These are phyloP conservation scores for Quercus rubra DNA, from an alignment of 306 rosid genomes.

Conservation along the genomic window DNA sequence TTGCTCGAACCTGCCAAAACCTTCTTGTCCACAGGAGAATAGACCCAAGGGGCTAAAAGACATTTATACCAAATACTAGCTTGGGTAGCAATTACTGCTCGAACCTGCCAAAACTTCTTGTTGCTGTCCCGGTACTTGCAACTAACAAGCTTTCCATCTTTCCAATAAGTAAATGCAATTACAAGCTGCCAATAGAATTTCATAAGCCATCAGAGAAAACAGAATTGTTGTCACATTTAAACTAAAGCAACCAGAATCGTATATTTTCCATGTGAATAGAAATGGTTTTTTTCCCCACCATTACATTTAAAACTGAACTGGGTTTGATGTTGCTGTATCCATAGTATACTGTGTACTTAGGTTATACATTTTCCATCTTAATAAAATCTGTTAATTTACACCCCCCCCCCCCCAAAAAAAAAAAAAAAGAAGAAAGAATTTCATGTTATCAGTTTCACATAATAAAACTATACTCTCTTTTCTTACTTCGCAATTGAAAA, in stretches of 20 bases:
- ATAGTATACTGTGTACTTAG: no score
- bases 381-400: no score
- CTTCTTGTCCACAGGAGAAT: constrained; percentile 30
- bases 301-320: not conserved
- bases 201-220: constrained; percentile 27
- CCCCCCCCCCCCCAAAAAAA: no score
- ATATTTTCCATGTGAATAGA: constrained; percentile 10
- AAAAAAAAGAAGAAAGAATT: not conserved
- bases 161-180: constrained; percentile 78
- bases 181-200: constrained; percentile 44
- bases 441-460: not conserved
- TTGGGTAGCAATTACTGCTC: constrained; percentile 14
- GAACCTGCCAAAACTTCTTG: constrained; percentile 94
- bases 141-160: constrained; percentile 55
- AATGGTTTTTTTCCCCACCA: not conserved
- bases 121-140: constrained; percentile 89
- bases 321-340: no score
- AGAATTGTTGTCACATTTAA: constrained; percentile 1
- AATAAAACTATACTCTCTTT: not conserved
- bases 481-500: not conserved
- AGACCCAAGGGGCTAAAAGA: not conserved
- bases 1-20: constrained; percentile 82
- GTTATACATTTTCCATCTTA: no score
- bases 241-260: not conserved
- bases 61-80: not conserved